phyloP scores from a whole-genome alignment of 2,329 filamentous ascomycete species.

The Cadophora malorum region DNA sequence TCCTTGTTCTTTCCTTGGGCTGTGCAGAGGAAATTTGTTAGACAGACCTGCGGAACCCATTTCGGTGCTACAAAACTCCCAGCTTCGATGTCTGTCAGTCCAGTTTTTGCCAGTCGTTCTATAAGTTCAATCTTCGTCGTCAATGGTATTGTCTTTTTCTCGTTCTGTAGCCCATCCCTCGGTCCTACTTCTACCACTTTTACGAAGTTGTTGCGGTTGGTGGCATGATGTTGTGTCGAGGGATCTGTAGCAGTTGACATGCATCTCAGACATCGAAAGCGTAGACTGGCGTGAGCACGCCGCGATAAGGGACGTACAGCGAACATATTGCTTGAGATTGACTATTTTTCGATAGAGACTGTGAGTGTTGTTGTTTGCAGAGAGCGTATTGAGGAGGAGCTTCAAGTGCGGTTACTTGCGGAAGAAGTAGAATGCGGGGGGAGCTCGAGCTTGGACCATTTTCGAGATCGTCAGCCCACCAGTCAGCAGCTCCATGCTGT shows the following conservation, averaged over 20 bases:
- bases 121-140: constrained; percentile 80
- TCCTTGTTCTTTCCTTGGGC: not conserved
- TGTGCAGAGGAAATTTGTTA: not conserved
- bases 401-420: constrained; percentile 2
- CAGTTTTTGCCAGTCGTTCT: constrained; percentile 69
- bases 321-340: constrained; percentile 24
- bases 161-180: constrained; percentile 86
- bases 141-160: constrained; percentile 73
- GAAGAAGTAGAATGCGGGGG: constrained; percentile 18
- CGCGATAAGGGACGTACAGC: constrained; percentile 33
- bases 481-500: too few species aligned
- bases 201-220: constrained; percentile 46
- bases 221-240: constrained; percentile 32
- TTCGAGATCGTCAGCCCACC: not conserved
- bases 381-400: not conserved
- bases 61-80: constrained; percentile 84
- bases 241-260: constrained; percentile 37
- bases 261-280: constrained; percentile 31
- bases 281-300: constrained; percentile 15
- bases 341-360: not conserved
- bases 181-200: constrained; percentile 84
- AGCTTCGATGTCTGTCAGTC: constrained; percentile 76
- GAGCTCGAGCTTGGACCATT: constrained; percentile 17
- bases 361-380: not conserved
- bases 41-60: constrained; percentile 78